Evolutionary conservation across 768 basidiomycete genomes (phyloP), one percentile per base, ranked within the genome.

Genomic region (Lactarius evosmus): DNA sequence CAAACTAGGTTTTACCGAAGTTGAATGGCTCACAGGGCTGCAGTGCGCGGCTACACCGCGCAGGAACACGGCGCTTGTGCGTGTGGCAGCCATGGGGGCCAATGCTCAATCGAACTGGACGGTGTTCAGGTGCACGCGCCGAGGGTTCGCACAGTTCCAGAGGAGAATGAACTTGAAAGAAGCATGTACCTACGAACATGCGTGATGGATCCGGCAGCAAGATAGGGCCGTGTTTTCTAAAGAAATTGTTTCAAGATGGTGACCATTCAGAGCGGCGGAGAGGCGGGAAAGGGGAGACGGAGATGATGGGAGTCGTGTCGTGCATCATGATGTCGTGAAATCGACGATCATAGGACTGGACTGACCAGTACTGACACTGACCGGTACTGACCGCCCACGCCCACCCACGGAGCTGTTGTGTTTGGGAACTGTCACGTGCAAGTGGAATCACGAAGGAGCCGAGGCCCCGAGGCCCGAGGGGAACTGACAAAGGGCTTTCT

Each of bases 1-100:
- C 33, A 64, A 64, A 60, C 63, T 65, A 61, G 60, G 64, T 61
- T 61, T 64, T 65, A 57, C 59, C 64, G 64, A 65, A 40, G 59
- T 34, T 61, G 54, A 65, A 61, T 32, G 55, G 30, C 54, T 60
- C 59, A 60, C 64, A 41, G 44, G 55, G 30, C 59, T 61, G 33
- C 30, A 22, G 50, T 56, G 64, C 64, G 55, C 64, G 59, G 63
- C 63, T 61, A 59, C 38, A 61, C 55, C 54, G 64, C 59, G 59
- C 50, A 38, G 49, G 50, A 61, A 61, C 50, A 56, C 5, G 60
- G 64, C 64, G 49, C 64, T 51, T 40, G 53, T 29, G 34, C 63
- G 55, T 55, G 53, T 60, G 49, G 55, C 55, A 61, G 38, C 22
- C 19, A 51, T 19, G 25, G 49, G 36, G 44, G 16, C 32, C 46